Evolutionary conservation across 768 basidiomycete genomes (phyloP).

Genomic region (Cytidiella melzeri): DNA sequence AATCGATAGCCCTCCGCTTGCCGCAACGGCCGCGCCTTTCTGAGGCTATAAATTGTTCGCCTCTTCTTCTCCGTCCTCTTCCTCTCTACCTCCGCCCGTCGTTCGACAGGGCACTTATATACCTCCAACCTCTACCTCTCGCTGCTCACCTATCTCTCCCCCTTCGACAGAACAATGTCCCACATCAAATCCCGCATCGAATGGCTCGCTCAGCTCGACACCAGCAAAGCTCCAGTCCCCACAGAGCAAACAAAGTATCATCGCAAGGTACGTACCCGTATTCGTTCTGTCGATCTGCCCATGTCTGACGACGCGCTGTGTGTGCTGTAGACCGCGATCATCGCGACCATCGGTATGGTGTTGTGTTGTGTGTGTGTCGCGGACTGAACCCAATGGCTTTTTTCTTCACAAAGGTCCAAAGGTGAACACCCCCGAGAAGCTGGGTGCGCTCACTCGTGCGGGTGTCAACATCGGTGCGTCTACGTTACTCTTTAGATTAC

Average conservation of each 20-base stretch:
- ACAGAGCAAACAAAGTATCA: slow-evolving; percentile 78
- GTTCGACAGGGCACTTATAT: slow-evolving; percentile 5
- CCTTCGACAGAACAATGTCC: slow-evolving; percentile 17
- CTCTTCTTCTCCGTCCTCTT: neutral
- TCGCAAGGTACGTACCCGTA: slow-evolving; percentile 67
- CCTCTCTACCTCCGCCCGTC: slow-evolving; percentile 14
- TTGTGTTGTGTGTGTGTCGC: slow-evolving; percentile 2
- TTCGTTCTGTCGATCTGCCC: slow-evolving; percentile 1
- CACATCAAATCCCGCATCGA: slow-evolving; percentile 74
- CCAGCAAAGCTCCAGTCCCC: slow-evolving; percentile 61
- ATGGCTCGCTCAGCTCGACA: slow-evolving; percentile 84
- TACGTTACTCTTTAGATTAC: neutral
- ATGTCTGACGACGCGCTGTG: neutral
- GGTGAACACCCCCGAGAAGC: slow-evolving; percentile 86
- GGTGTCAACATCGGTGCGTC: slow-evolving; percentile 93
- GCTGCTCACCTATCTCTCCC: slow-evolving; percentile 2
- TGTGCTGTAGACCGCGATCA: slow-evolving; percentile 80
- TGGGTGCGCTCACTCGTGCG: slow-evolving; percentile 75
- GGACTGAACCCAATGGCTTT: slow-evolving; percentile 1
- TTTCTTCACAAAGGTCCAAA: slow-evolving; percentile 80
- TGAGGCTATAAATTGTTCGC: neutral
- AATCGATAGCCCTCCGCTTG: slow-evolving; percentile 11
- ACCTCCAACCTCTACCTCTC: slow-evolving; percentile 14
- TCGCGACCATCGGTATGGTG: slow-evolving; percentile 88
- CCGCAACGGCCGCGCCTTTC: neutral